phyloP scores from a whole-genome alignment of 2,329 filamentous ascomycete species.

The Pseudophaeomoniella oleicola region DNA sequence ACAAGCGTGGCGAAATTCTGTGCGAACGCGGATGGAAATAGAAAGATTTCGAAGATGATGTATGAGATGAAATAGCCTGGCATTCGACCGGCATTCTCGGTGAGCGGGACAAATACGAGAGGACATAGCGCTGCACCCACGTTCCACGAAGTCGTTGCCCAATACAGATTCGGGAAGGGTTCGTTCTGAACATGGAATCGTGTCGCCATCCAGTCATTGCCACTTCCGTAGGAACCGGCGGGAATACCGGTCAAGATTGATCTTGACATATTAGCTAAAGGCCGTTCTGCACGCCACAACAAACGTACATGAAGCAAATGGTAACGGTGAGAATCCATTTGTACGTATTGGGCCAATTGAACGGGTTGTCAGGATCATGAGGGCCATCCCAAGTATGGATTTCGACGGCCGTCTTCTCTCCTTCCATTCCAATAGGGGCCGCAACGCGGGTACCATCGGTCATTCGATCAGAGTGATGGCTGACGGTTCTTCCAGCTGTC shows the following conservation, averaged over 20 bases:
- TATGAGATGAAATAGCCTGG: conserved; percentile 29
- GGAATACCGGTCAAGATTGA: conserved; percentile 27
- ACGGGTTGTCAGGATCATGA: conserved; percentile 18
- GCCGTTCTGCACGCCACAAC: not conserved
- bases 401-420: no score
- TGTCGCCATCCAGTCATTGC: conserved; percentile 16
- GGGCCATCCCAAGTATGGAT: conserved; percentile 17
- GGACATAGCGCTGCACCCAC: conserved; percentile 25
- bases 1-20: conserved; percentile 30
- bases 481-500: no score
- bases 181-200: conserved; percentile 19
- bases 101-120: conserved; percentile 21
- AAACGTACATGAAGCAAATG: conserved; percentile 24
- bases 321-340: conserved; percentile 29
- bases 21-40: conserved; percentile 27
- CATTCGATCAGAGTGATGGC: no score
- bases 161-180: conserved; percentile 19
- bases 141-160: conserved; percentile 21
- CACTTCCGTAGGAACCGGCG: conserved; percentile 24
- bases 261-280: not conserved
- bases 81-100: conserved; percentile 27
- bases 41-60: conserved; percentile 23
- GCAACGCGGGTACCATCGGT: no score
- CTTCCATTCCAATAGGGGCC: no score
- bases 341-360: conserved; percentile 25